Evolutionary conservation across 2,329 filamentous ascomycete genomes (phyloP).

Genomic region (Scleromitrula shiraiana): DNA sequence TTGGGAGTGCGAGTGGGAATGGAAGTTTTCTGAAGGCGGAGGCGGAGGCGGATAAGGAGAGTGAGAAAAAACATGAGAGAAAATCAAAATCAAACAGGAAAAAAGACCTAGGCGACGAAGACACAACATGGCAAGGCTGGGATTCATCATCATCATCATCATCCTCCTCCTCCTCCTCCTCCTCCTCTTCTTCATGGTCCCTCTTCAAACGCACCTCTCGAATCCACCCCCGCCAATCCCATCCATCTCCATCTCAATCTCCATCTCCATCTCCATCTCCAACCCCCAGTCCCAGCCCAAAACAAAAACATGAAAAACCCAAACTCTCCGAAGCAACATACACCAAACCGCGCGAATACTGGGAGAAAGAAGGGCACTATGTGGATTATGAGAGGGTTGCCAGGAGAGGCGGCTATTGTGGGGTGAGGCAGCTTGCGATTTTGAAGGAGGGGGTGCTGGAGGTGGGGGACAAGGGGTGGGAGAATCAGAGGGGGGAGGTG

Average conservation of each 20-base stretch:
- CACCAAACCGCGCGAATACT: slow-evolving; percentile 16
- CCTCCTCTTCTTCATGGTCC: too few species aligned
- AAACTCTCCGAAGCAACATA: background rate
- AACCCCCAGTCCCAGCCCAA: too few species aligned
- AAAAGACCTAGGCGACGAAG: slow-evolving; percentile 12
- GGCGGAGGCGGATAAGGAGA: too few species aligned
- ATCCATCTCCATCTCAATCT: too few species aligned
- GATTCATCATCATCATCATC: background rate
- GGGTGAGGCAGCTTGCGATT: slow-evolving; percentile 44
- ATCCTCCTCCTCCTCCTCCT: background rate
- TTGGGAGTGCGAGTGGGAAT: too few species aligned
- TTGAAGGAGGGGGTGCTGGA: slow-evolving; percentile 27
- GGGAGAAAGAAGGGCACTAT: slow-evolving; percentile 31
- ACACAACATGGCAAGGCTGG: background rate
- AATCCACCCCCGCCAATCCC: too few species aligned
- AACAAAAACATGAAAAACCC: background rate
- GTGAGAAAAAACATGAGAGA: slow-evolving; percentile 3
- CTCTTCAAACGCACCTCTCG: too few species aligned
- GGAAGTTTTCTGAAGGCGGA: too few species aligned
- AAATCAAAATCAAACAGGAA: slow-evolving; percentile 11
- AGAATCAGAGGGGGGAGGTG: slow-evolving; percentile 24
- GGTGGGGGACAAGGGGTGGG: slow-evolving; percentile 29
- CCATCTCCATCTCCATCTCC: too few species aligned
- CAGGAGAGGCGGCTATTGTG: slow-evolving; percentile 47
- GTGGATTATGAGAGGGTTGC: slow-evolving; percentile 37